phyloP scores from a whole-genome alignment of 257 asterid species.

The Solanum lycopersicoides region DNA sequence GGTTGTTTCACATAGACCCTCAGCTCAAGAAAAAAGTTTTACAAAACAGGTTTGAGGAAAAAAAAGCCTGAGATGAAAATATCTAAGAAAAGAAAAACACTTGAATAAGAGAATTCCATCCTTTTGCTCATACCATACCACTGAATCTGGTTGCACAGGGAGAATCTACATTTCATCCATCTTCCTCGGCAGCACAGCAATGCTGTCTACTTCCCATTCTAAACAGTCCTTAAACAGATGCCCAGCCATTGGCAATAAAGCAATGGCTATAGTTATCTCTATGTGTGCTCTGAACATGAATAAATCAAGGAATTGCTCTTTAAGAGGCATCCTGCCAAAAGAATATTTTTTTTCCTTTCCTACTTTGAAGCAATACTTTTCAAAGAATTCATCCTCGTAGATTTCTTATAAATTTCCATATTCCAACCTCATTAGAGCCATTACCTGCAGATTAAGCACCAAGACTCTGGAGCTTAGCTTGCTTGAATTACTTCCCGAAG shows the following conservation, averaged over 20 bases:
- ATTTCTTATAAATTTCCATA: neutral
- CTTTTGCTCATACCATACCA: neutral
- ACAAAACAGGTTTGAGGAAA: neutral
- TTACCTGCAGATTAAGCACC: neutral
- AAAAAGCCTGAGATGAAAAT: neutral
- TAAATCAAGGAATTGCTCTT: neutral
- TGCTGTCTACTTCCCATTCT: neutral
- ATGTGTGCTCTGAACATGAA: neutral
- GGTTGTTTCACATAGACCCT: neutral
- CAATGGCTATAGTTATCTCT: neutral
- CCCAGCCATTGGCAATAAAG: neutral
- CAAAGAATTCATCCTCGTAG: neutral
- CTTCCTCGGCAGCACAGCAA: neutral
- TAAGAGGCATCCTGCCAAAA: neutral
- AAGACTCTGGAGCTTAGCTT: neutral
- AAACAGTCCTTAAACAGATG: neutral
- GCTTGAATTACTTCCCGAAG: neutral
- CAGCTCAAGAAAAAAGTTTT: neutral
- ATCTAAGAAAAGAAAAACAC: neutral
- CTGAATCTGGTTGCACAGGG: neutral
- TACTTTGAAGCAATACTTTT: neutral
- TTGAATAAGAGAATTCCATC: neutral
- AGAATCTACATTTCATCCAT: neutral
- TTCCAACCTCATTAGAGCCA: neutral
- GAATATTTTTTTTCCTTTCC: neutral